phyloP scores from a whole-genome alignment of 2,329 filamentous ascomycete genomes.

The Paramyrothecium sp. region DNA sequence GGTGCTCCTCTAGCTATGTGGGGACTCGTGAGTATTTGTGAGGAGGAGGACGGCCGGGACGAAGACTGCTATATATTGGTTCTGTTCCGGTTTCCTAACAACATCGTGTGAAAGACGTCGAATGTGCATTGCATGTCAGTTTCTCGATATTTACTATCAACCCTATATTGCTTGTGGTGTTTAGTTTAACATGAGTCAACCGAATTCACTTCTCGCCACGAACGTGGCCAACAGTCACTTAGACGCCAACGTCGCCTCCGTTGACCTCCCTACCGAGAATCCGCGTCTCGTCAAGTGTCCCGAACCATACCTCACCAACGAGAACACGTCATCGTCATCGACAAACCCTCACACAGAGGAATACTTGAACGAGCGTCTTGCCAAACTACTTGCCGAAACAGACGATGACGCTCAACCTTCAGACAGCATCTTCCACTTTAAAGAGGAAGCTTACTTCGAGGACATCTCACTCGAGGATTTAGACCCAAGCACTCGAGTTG shows the following conservation, averaged over 20 bases:
- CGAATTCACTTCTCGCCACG: background rate
- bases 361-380: background rate
- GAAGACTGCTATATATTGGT: background rate
- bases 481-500: background rate
- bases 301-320: background rate
- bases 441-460: background rate
- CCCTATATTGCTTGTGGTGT: background rate
- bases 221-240: background rate
- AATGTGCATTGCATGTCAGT: background rate
- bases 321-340: background rate
- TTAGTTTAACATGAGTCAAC: background rate
- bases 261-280: background rate
- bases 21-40: background rate
- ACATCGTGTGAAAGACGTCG: background rate
- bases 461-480: background rate
- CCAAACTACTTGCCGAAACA: background rate
- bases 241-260: background rate
- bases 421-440: background rate
- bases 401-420: background rate
- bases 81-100: background rate
- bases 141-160: background rate
- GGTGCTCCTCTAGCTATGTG: background rate
- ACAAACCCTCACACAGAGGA: background rate
- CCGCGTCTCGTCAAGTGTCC: background rate
- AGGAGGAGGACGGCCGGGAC: background rate